Evolutionary conservation across 306 rosid genomes (phyloP).

Genomic region (Trifolium repens): DNA sequence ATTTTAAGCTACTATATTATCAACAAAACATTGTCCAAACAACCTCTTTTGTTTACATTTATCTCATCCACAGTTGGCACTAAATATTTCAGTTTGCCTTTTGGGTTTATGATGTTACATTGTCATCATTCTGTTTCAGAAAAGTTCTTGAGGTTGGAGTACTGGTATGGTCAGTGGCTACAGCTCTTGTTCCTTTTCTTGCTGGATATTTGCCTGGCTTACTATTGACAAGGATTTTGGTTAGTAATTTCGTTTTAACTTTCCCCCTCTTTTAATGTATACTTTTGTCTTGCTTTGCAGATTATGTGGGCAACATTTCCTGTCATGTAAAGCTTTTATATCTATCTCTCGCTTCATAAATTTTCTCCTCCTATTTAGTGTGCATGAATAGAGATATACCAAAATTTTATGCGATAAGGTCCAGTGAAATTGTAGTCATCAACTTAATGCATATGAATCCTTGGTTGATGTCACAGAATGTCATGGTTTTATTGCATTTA

Average conservation of each 20-base stretch:
- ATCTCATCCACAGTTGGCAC: conserved; percentile 29
- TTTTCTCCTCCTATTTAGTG: background rate
- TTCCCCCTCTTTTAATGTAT: background rate
- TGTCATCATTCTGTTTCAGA: conserved; percentile 57
- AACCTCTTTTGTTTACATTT: conserved; percentile 18
- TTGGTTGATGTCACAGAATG: conserved; percentile 18
- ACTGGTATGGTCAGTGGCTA: conserved; percentile 85
- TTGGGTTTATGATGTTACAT: conserved; percentile 27
- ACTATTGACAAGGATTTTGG: conserved; percentile 82
- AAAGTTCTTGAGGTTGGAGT: conserved; percentile 87
- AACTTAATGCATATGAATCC: conserved; percentile 9
- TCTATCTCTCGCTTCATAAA: background rate
- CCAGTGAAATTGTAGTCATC: background rate
- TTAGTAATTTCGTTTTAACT: conserved; percentile 42
- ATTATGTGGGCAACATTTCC: background rate
- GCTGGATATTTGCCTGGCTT: conserved; percentile 93
- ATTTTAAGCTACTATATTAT: too few species aligned
- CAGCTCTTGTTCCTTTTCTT: conserved; percentile 81
- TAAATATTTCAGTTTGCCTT: conserved; percentile 3
- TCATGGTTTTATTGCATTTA: conserved; percentile 31
- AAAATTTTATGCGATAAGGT: background rate
- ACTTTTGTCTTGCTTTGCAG: background rate
- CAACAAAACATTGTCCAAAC: conserved; percentile 3
- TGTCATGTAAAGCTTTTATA: background rate
- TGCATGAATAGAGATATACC: background rate